Percentiles rank a stretch among this genome's conserved stretches.
Evolutionary conservation across 2,329 filamentous ascomycete genomes (phyloP).

Genomic region (Colletotrichum trifolii): DNA sequence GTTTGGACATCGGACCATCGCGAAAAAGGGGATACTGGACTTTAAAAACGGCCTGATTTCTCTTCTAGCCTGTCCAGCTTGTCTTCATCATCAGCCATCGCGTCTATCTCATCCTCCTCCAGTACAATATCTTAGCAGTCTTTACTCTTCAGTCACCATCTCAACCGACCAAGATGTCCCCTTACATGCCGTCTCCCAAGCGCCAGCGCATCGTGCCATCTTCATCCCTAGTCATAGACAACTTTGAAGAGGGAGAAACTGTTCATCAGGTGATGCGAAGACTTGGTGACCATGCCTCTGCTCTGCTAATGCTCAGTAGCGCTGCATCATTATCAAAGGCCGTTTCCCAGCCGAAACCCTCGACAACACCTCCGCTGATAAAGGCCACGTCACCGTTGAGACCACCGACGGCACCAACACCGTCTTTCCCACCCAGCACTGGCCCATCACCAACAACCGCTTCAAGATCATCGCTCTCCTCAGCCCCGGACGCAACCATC

Average conservation of each 20-base stretch:
- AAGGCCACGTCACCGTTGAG: not conserved
- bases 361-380: not conserved
- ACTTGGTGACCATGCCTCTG: not conserved
- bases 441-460: conserved; percentile 14
- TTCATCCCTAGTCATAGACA: not conserved
- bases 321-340: conserved; percentile 28
- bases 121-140: too few species aligned
- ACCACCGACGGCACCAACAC: not conserved
- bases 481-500: conserved; percentile 18
- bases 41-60: not conserved
- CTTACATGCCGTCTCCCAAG: not conserved
- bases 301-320: not conserved
- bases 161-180: not conserved
- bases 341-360: not conserved
- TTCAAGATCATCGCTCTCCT: conserved; percentile 28
- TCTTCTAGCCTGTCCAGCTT: not conserved
- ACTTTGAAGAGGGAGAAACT: conserved; percentile 16
- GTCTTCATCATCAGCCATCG: too few species aligned
- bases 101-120: too few species aligned
- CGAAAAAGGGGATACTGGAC: not conserved
- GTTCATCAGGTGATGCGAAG: conserved; percentile 13
- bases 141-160: not conserved
- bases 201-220: not conserved
- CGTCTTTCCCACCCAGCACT: conserved; percentile 28
- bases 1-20: not conserved